These are phyloP conservation scores for Raffaelea arxii DNA, from an alignment of 2,329 filamentous ascomycete species.

Conservation along the genomic window DNA sequence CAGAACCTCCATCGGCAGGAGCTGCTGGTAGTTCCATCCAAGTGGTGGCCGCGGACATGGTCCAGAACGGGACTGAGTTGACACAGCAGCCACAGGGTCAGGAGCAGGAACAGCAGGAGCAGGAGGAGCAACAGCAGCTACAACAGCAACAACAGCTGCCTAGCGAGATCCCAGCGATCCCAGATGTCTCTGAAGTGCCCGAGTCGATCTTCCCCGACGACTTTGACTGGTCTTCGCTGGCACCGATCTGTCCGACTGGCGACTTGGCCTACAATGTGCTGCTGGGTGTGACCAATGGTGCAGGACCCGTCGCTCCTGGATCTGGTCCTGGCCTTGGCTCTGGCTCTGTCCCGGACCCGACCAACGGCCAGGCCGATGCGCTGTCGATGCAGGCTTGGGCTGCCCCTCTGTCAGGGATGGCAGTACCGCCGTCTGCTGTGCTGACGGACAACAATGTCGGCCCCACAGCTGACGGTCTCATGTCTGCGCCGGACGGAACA, in stretches of 20 bases:
- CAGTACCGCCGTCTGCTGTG: too few relatives aligned
- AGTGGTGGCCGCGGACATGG: background rate
- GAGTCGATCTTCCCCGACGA: conserved; percentile 30
- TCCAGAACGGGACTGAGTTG: too few relatives aligned
- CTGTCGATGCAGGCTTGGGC: background rate
- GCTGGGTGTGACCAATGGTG: conserved; percentile 27
- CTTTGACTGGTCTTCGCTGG: conserved; percentile 40
- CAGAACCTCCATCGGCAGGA: background rate
- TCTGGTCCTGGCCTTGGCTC: background rate
- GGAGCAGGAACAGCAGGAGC: too few relatives aligned
- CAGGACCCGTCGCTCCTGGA: conserved; percentile 9
- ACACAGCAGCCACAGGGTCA: too few relatives aligned
- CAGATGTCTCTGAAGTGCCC: too few relatives aligned
- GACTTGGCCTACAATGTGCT: conserved; percentile 50
- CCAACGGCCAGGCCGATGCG: background rate
- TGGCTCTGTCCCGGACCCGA: background rate
- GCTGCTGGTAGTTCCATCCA: background rate
- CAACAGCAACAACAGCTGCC: background rate
- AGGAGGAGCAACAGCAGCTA: background rate
- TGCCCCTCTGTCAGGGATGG: too few relatives aligned
- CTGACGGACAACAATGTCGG: background rate
- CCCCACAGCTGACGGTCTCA: conserved; percentile 6
- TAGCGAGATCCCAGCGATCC: too few relatives aligned
- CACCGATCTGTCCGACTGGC: conserved; percentile 46
- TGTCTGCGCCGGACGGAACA: background rate